Evolutionary conservation across 2,329 filamentous ascomycete species (phyloP).

Genomic region (Dactylellina cionopaga): DNA sequence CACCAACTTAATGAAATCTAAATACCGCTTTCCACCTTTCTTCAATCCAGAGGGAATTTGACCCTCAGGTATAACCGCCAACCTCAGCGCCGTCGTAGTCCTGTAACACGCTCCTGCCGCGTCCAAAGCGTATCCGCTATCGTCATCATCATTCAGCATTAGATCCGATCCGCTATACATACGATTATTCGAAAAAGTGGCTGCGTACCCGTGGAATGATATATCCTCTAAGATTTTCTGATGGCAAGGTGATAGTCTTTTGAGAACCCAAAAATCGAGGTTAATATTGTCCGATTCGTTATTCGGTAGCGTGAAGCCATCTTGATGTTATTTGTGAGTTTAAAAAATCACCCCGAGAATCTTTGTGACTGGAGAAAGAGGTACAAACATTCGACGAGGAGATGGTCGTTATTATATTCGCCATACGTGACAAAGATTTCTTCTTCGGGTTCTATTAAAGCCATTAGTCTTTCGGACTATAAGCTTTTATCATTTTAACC

Average conservation of each 20-base stretch:
- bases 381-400: constrained; percentile 71
- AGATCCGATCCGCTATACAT: constrained; percentile 36
- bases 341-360: too few species aligned
- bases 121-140: constrained; percentile 27
- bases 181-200: constrained; percentile 4
- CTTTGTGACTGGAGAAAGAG: background rate
- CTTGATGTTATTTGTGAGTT: constrained; percentile 1
- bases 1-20: constrained; percentile 36
- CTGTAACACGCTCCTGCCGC: constrained; percentile 26
- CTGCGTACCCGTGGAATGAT: constrained; percentile 43
- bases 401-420: constrained; percentile 75
- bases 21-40: constrained; percentile 11
- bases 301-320: constrained; percentile 36
- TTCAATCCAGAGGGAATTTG: background rate
- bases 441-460: constrained; percentile 59
- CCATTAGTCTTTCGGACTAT: background rate
- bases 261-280: constrained; percentile 31
- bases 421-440: constrained; percentile 78
- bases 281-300: constrained; percentile 40
- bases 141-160: constrained; percentile 12
- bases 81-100: constrained; percentile 27
- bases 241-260: constrained; percentile 12
- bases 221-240: constrained; percentile 24
- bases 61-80: constrained; percentile 20
- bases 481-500: background rate